Base-by-base conservation (phyloP, 2,329 filamentous ascomycete genomes). In the Penicillium sp. region DNA sequence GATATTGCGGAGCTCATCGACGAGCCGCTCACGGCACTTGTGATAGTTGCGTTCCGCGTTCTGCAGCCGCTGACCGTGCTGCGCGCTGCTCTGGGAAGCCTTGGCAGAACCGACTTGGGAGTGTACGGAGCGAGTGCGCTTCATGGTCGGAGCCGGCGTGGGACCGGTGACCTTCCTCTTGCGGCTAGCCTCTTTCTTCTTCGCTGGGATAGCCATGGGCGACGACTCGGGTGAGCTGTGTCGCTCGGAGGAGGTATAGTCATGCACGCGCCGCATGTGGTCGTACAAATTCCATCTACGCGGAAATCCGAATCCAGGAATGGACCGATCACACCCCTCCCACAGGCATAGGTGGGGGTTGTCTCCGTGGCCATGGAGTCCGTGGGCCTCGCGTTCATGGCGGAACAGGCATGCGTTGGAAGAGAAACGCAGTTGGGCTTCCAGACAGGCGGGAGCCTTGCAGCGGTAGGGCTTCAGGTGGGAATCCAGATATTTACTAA, bases 381-480 rank as follows among this genome's bases (percentile, higher is more conserved):
- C 92, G 70, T 97, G 92, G 45, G 92, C 92, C 76, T 97, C 92
- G 54, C 92, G 87, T 78, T 96, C 92, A 68, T 97, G 92, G 55
- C 92, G 89, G 55, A 96, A 88, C 24, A 96, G 83, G 73, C 92
- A 96, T 31, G 92, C 92, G 56, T 92, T 96, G 36, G 92, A 96
- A 14, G 92, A 96, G 74, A 97, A 97, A 46, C 88, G 86, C 73
- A 97, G 95, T 49, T 89, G 86, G 58, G 90, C 85, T 68, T 90
- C 89, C 71, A 90, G 85, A 76, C 92, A 97, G 22, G 85, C 82
- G 56, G 85, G 80, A 60, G 87, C 81, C 83, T 94, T 95, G 87
- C 92, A 97, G 55, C 90, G 87, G 78, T 96, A 97, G 14, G 92
- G 92, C 82, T 95, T 96, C 68, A 96, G 75, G 76, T 97, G 92